These are phyloP conservation scores for Antitrichia curtipendula DNA, from an alignment of 225 moss, liverwort and hornwort species.

Conservation along the genomic window DNA sequence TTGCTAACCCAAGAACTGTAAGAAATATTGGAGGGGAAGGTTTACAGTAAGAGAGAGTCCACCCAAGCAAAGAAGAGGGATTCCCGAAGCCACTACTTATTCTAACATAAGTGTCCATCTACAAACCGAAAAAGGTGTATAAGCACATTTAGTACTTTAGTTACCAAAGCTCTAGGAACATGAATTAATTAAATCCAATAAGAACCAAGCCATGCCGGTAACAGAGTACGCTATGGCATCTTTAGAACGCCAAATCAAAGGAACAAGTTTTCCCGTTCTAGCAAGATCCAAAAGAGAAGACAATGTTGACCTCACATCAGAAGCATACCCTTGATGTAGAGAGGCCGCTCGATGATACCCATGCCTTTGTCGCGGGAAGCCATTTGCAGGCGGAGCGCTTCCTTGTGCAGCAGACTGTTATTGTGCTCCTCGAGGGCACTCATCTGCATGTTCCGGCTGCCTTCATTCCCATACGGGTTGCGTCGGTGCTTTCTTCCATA, in stretches of 20 bases:
- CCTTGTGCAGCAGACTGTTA: constrained; percentile 91
- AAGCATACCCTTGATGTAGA: constrained; percentile 70
- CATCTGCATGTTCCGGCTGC: constrained; percentile 99
- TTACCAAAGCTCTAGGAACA: background rate
- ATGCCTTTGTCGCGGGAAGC: constrained; percentile 94
- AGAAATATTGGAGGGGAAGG: background rate
- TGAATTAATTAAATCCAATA: background rate
- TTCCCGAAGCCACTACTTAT: background rate
- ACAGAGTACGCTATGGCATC: background rate
- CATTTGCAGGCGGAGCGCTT: constrained; percentile 93
- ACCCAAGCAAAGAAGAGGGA: background rate
- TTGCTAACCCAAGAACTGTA: background rate
- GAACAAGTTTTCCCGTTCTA: background rate
- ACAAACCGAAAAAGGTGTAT: background rate
- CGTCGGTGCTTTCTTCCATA: constrained; percentile 95
- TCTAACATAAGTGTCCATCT: background rate
- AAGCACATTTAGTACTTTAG: background rate
- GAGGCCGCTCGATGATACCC: constrained; percentile 79
- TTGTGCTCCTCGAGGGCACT: constrained; percentile 99
- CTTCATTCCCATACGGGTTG: constrained; percentile 96
- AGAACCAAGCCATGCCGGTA: background rate
- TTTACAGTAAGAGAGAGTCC: background rate
- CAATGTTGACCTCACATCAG: background rate
- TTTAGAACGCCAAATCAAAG: background rate
- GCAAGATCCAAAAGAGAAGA: background rate